Evolutionary conservation across 2,329 filamentous ascomycete species (phyloP).

Genomic region (Amauroascus verrucosus): DNA sequence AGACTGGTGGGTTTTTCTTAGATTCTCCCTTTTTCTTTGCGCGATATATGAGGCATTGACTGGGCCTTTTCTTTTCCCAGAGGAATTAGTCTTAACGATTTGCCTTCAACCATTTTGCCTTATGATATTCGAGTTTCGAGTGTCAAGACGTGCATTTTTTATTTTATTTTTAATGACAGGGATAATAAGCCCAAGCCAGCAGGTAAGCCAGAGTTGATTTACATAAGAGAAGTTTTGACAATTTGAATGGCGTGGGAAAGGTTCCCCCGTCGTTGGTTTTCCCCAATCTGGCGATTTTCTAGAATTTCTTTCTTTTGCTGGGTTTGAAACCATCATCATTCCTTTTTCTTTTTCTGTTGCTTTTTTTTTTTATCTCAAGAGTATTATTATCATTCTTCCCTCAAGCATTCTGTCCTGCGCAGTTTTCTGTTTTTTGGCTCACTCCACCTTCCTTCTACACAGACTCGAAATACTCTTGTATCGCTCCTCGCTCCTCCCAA

Average conservation of each 20-base stretch:
- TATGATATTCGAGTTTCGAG: too few species aligned
- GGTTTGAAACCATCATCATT: neutral
- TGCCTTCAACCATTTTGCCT: too few species aligned
- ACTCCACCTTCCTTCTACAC: neutral
- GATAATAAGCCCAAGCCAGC: too few species aligned
- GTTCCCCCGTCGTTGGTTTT: conserved; percentile 7
- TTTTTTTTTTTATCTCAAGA: neutral
- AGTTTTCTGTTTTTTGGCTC: too few species aligned
- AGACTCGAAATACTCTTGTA: neutral
- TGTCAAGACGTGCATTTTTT: too few species aligned
- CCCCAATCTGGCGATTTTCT: conserved; percentile 10
- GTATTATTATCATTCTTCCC: neutral
- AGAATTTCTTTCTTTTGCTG: conserved; percentile 6
- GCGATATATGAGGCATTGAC: conserved; percentile 9
- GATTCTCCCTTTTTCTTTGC: neutral
- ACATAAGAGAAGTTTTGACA: neutral
- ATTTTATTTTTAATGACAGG: too few species aligned
- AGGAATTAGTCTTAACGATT: too few species aligned
- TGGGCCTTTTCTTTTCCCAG: conserved; percentile 1
- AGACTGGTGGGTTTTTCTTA: neutral
- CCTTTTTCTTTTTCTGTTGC: neutral
- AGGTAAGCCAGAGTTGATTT: neutral
- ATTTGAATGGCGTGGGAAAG: neutral
- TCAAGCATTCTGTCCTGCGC: too few species aligned
- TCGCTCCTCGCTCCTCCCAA: neutral